Base-by-base conservation (phyloP, 164 flowering plant species). In the Umbilicus rupestris region DNA sequence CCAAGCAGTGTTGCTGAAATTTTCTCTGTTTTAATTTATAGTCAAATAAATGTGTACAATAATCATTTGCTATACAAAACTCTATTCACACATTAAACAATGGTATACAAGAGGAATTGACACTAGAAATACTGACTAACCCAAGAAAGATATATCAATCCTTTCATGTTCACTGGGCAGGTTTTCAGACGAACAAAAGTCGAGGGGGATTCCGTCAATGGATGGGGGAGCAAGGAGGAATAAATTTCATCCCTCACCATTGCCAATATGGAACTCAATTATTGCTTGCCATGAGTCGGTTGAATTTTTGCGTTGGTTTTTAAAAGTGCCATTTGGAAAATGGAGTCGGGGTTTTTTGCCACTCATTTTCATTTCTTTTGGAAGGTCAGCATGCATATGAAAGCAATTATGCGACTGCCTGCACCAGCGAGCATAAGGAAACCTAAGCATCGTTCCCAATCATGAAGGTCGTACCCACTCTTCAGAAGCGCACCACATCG, bases 401-500 rank as follows among this genome's bases (percentile, higher is more conserved):
- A 93, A 44, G 97, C 97, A 44, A 86, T 31, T 4, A 65, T 39
- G 4, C 98, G 94, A 66, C 77, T 68, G 66, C 78, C 62, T 58
- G 82, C 33, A 62, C 98, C 98, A 3, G 70, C 66, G 22, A 81
- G 62, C 24, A 89, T 66, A 42, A 93, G 87, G 75, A 85, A 64
- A 39, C 41, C 10, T 67, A 93, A 20, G 75, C 97, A 85, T 39
- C 78, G 85, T 68, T 14, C 35, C 92, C 96, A 87, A 26, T 85
- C 71, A 41, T 80, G 80, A 63, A 93, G 78, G 74, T 82, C 71
- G 62, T 89, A 93, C 7, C 85, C 90, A 17, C 63, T 75, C 58
- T 74, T 73, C 68, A 69, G 12, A 26, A 93, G 91, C 9, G 85
- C 74, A 33, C 90, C 96, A 46, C 98, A 93, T 3, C 98, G 92